These are phyloP conservation scores for Claviceps sp. DNA, from an alignment of 2,329 filamentous ascomycete genomes.

Conservation along the genomic window DNA sequence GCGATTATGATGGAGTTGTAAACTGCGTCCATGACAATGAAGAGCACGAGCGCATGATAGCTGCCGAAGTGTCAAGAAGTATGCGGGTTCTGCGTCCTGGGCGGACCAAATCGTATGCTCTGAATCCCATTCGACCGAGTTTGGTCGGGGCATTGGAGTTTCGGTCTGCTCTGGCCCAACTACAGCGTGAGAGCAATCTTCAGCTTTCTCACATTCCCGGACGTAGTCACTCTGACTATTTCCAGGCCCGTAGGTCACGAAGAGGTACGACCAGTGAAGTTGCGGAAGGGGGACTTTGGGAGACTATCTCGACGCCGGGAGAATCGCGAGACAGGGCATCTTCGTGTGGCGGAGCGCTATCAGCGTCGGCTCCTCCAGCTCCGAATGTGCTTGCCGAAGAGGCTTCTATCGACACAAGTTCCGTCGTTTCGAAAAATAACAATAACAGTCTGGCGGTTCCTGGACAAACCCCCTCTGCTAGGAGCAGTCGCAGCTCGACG, in stretches of 20 bases:
- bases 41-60: constrained; percentile 48
- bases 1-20: constrained; percentile 25
- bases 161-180: constrained; percentile 72
- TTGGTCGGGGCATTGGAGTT: constrained; percentile 90
- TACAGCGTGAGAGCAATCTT: constrained; percentile 70
- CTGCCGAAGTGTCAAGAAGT: constrained; percentile 77
- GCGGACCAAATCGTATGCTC: constrained; percentile 47
- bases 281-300: constrained; percentile 8
- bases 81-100: constrained; percentile 71
- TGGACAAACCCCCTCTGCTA: constrained; percentile 8
- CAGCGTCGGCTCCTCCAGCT: neutral
- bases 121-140: constrained; percentile 82
- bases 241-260: constrained; percentile 13
- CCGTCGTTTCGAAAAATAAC: neutral
- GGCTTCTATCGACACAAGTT: neutral
- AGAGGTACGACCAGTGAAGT: constrained; percentile 16
- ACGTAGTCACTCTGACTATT: constrained; percentile 36
- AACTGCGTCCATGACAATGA: constrained; percentile 33
- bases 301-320: constrained; percentile 3
- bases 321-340: constrained; percentile 8
- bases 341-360: constrained; percentile 6
- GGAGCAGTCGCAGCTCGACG: constrained; percentile 7
- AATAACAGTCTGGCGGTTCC: neutral
- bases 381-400: neutral
- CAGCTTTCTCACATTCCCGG: constrained; percentile 55